Evolutionary conservation across 768 basidiomycete species (phyloP).

Genomic region (Dacryopinax primogenitus): DNA sequence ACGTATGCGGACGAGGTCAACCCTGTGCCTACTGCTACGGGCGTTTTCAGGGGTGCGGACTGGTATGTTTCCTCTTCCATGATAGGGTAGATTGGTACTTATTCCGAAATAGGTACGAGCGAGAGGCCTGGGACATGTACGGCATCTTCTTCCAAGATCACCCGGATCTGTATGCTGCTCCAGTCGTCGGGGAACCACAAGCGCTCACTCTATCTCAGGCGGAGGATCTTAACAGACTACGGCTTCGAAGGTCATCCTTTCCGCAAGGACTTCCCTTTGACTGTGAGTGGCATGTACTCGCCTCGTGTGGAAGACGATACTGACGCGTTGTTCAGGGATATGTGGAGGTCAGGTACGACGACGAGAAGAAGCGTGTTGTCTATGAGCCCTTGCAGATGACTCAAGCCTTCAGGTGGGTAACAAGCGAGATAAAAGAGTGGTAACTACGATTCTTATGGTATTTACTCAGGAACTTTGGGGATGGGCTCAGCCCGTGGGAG

Average conservation of each 20-base stretch:
- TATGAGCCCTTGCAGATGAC: constrained; percentile 96
- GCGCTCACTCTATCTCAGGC: constrained; percentile 35
- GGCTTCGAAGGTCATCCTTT: constrained; percentile 97
- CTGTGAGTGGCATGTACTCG: constrained; percentile 44
- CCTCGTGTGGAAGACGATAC: neutral
- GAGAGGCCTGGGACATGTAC: constrained; percentile 95
- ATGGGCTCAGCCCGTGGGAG: constrained; percentile 80
- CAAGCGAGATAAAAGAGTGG: neutral
- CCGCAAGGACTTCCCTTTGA: constrained; percentile 95
- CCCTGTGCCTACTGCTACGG: constrained; percentile 68
- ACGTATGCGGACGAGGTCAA: constrained; percentile 91
- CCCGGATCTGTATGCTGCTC: constrained; percentile 71
- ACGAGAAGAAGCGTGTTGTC: constrained; percentile 91
- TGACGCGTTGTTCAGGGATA: constrained; percentile 55
- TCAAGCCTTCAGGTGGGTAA: constrained; percentile 79
- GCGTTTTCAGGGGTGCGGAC: constrained; percentile 80
- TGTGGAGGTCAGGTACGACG: constrained; percentile 93
- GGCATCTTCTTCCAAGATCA: constrained; percentile 94
- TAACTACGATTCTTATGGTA: constrained; percentile 6
- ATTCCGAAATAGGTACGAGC: constrained; percentile 59
- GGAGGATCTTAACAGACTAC: constrained; percentile 96
- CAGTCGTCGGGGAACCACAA: neutral
- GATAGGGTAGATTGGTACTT: constrained; percentile 7
- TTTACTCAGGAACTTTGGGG: constrained; percentile 71
- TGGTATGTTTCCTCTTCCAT: constrained; percentile 44